These are phyloP conservation scores for Lepiota venenata DNA, from an alignment of 768 basidiomycete species.

Conservation along the genomic window DNA sequence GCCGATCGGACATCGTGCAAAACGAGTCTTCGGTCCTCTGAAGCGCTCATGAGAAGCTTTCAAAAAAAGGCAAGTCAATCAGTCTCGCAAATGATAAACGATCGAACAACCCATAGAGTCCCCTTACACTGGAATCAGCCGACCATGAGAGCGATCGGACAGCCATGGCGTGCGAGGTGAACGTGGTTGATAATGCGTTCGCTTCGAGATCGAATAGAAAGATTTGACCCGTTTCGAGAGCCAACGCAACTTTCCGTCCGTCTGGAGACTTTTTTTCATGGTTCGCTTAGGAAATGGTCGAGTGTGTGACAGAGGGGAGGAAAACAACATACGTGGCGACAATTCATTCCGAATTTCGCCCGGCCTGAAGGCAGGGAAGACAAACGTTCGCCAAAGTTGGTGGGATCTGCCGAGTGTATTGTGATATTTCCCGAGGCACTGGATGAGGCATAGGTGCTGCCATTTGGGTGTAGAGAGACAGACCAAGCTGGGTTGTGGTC, in stretches of 20 bases:
- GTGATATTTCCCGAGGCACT: slow-evolving; percentile 68
- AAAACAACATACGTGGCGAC: slow-evolving; percentile 52
- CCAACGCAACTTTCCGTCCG: slow-evolving; percentile 75
- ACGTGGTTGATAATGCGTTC: slow-evolving; percentile 60
- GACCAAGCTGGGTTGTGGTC: slow-evolving; percentile 63
- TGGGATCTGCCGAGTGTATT: slow-evolving; percentile 65
- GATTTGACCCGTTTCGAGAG: slow-evolving; percentile 85
- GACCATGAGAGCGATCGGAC: slow-evolving; percentile 90
- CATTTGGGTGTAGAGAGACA: slow-evolving; percentile 75
- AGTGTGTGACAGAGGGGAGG: neutral
- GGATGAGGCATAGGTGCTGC: slow-evolving; percentile 71
- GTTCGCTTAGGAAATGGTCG: neutral
- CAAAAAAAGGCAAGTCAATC: slow-evolving; percentile 5
- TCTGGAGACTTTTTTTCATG: slow-evolving; percentile 71
- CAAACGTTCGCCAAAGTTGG: slow-evolving; percentile 65
- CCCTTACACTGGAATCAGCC: slow-evolving; percentile 76
- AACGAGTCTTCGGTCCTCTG: slow-evolving; percentile 89
- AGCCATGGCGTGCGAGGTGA: slow-evolving; percentile 86
- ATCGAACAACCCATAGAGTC: slow-evolving; percentile 16
- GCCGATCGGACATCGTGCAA: slow-evolving; percentile 86
- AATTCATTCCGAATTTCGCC: slow-evolving; percentile 75
- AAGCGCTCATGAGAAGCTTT: slow-evolving; percentile 84
- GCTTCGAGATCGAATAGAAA: slow-evolving; percentile 82
- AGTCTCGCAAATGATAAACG: neutral
- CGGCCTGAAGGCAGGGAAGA: slow-evolving; percentile 61